Percentiles rank a stretch among this genome's conserved stretches.
phyloP scores from a whole-genome alignment of 345 rosid genomes.

The Luvunga scandens region DNA sequence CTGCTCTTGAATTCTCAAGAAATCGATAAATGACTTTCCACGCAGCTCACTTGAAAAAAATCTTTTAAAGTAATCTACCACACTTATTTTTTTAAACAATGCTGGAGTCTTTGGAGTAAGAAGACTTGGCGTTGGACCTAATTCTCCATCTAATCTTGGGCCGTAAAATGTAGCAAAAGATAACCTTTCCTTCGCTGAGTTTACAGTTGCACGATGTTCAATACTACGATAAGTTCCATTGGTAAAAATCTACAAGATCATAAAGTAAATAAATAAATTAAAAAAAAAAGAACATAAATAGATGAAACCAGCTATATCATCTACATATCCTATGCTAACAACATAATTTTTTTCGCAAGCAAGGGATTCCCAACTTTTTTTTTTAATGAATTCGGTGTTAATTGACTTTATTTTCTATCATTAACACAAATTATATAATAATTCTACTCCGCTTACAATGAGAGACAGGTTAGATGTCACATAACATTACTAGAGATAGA shows the following conservation, averaged over 20 bases:
- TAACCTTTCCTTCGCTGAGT: conserved; percentile 19
- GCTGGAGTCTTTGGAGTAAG: conserved; percentile 10
- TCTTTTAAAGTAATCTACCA: conserved; percentile 4
- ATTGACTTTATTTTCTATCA: too few species aligned
- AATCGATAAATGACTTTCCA: conserved; percentile 19
- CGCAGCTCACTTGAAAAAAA: conserved; percentile 1
- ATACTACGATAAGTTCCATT: conserved; percentile 25
- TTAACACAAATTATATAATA: too few species aligned
- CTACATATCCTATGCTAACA: too few species aligned
- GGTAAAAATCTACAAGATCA: conserved; percentile 11
- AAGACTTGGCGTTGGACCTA: neutral
- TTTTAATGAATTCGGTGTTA: too few species aligned
- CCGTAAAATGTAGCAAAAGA: neutral
- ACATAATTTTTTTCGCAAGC: too few species aligned
- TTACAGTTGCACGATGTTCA: conserved; percentile 20
- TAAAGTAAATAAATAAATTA: too few species aligned
- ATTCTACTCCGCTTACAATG: too few species aligned
- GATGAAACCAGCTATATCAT: too few species aligned
- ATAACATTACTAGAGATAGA: too few species aligned
- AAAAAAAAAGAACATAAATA: too few species aligned
- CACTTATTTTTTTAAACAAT: conserved; percentile 8
- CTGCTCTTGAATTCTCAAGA: conserved; percentile 15
- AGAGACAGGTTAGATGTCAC: too few species aligned
- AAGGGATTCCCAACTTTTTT: too few species aligned
- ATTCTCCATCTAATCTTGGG: neutral